Percentiles rank a stretch among this genome's conserved stretches.
Evolutionary conservation across 2,329 filamentous ascomycete species (phyloP).

Genomic region (Coniochaeta sp.): DNA sequence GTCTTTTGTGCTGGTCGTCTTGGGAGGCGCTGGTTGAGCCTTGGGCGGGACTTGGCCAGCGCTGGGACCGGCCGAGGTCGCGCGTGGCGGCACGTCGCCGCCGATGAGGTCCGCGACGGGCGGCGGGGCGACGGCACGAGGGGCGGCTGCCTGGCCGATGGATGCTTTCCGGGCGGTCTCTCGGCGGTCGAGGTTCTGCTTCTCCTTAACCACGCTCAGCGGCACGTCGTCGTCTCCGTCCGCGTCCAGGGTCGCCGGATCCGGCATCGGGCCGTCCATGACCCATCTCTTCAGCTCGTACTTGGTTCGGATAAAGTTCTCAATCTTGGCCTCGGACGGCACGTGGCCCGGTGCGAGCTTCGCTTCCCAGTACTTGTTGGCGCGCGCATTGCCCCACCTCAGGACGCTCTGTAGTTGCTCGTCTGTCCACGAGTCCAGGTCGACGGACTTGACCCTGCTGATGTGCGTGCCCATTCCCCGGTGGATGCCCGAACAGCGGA

Average conservation of each 20-base stretch:
- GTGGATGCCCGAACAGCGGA: slow-evolving; percentile 96
- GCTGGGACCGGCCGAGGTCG: slow-evolving; percentile 66
- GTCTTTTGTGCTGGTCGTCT: slow-evolving; percentile 70
- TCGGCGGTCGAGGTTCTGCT: slow-evolving; percentile 55
- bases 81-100: slow-evolving; percentile 62
- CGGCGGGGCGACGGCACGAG: slow-evolving; percentile 28
- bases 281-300: slow-evolving; percentile 98
- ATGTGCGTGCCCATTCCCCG: slow-evolving; percentile 99
- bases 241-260: slow-evolving; percentile 78
- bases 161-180: slow-evolving; percentile 55
- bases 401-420: slow-evolving; percentile 92
- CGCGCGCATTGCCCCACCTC: slow-evolving; percentile 90
- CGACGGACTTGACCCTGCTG: slow-evolving; percentile 94
- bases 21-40: slow-evolving; percentile 58
- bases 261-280: slow-evolving; percentile 95
- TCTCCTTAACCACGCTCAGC: slow-evolving; percentile 56
- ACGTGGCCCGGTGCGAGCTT: slow-evolving; percentile 88
- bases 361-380: slow-evolving; percentile 98
- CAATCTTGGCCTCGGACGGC: slow-evolving; percentile 94
- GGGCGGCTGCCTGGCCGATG: slow-evolving; percentile 28
- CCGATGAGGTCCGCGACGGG: slow-evolving; percentile 72
- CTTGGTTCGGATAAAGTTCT: slow-evolving; percentile 99
- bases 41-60: slow-evolving; percentile 51
- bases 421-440: slow-evolving; percentile 97
- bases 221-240: slow-evolving; percentile 80